A percentile compares a stretch with the other conserved stretches of the same genome.
phyloP scores from a whole-genome alignment of 495 filamentous ascomycete genomes.

The Darksidea phi region DNA sequence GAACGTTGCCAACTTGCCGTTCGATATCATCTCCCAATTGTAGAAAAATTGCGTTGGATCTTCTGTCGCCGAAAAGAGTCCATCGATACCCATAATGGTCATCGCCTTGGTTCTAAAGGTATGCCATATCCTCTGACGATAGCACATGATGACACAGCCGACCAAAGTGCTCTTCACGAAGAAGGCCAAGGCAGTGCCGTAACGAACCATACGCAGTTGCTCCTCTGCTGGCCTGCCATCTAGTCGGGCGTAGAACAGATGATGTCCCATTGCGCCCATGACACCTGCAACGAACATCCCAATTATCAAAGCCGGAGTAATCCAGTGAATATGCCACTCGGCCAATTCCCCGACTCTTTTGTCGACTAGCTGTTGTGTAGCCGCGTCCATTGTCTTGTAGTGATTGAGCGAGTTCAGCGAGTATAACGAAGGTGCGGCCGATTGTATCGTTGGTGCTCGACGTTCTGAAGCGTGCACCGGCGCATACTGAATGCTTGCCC shows the following conservation, averaged over 20 bases:
- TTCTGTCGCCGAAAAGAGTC: conserved; percentile 44
- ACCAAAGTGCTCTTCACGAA: conserved; percentile 46
- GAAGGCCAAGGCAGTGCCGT: conserved; percentile 46
- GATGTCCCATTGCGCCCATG: conserved; percentile 42
- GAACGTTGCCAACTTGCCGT: conserved; percentile 44
- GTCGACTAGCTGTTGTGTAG: conserved; percentile 28
- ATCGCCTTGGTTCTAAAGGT: conserved; percentile 43
- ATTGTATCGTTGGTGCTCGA: neutral
- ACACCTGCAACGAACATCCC: conserved; percentile 41
- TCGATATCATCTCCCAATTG: conserved; percentile 42
- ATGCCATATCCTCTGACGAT: conserved; percentile 46
- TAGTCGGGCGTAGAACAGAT: conserved; percentile 42
- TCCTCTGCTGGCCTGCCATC: conserved; percentile 41
- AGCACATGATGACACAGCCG: conserved; percentile 42
- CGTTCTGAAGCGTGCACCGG: neutral
- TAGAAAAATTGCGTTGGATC: conserved; percentile 41
- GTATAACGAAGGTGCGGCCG: conserved; percentile 5
- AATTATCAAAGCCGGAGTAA: conserved; percentile 41
- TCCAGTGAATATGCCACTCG: conserved; percentile 46
- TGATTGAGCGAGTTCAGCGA: conserved; percentile 6
- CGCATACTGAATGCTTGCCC: conserved; percentile 8
- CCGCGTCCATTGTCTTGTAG: conserved; percentile 26
- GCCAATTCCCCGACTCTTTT: conserved; percentile 29
- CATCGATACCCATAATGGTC: conserved; percentile 44
- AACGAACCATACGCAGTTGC: conserved; percentile 43